Evolutionary conservation across 208 protist genomes (phyloP).

Genomic region (Tetramitus jugosus): DNA sequence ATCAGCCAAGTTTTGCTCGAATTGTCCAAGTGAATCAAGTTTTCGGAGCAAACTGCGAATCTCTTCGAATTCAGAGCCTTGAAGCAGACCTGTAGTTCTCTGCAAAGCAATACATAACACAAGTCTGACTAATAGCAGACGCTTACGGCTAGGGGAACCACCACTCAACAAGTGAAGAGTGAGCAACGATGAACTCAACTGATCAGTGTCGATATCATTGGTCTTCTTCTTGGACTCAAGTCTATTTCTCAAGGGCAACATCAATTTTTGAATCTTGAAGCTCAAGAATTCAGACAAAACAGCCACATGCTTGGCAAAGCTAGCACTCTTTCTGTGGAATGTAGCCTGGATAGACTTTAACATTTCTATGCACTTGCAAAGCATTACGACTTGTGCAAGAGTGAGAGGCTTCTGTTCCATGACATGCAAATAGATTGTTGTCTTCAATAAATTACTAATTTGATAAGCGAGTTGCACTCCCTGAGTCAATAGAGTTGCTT

Average conservation of each 20-base stretch:
- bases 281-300: conserved; percentile 58
- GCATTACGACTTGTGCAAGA: conserved; percentile 46
- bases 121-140: conserved; percentile 51
- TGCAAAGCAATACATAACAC: conserved; percentile 55
- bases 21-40: conserved; percentile 55
- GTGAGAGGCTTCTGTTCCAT: conserved; percentile 49
- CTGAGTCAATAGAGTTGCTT: conserved; percentile 26
- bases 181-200: conserved; percentile 52
- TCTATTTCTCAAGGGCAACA: conserved; percentile 46
- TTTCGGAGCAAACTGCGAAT: conserved; percentile 53
- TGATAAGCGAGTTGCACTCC: conserved; percentile 53
- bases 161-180: conserved; percentile 57
- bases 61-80: conserved; percentile 50
- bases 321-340: conserved; percentile 59
- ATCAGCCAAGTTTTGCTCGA: conserved; percentile 44
- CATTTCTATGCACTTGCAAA: conserved; percentile 65
- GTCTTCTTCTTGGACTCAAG: conserved; percentile 29
- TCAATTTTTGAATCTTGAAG: conserved; percentile 56
- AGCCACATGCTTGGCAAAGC: conserved; percentile 60
- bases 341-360: conserved; percentile 69
- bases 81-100: conserved; percentile 33
- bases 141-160: conserved; percentile 45
- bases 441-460: conserved; percentile 50
- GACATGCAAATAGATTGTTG: conserved; percentile 64
- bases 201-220: conserved; percentile 36